Evolutionary conservation across 495 filamentous ascomycete species (phyloP), one percentile per base, ranked within the genome.

Genomic region (Penicillium manginii): DNA sequence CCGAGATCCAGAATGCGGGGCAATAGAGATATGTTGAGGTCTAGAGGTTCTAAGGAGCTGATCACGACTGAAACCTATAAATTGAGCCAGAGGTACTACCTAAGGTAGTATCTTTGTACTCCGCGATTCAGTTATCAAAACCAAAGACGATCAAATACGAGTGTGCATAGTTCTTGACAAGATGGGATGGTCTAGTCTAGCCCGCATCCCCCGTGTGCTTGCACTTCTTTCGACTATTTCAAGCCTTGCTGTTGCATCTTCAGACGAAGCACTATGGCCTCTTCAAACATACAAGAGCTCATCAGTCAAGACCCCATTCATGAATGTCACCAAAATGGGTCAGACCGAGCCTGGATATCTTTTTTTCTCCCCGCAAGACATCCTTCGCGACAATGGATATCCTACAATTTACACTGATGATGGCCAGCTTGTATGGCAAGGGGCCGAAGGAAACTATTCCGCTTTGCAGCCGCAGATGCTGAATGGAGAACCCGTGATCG

Each of bases 391-490:
- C 9, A 35, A 22, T 5, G 59, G 65, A 11, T 37, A 62, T 22
- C 62, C 67, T 4, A 32, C 58, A 2, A 72, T 72, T 33, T 70
- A 68, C 31, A 43, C 60, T n/a, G 69, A 72, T 50, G 63, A 68
- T 35, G 67, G 68, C 14, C 45, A 70, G 31, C 61, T 70, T 1
- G 60, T 69, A 17, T 73, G 70, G 70, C 55, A 61, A 54, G 70
- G 65, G 2, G n/a, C 50, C 5, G 32, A 23, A 1, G 63, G 52
- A 9, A 64, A 60, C 37, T 62, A 54, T 17, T 64, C 61, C 2
- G 65, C 58, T 14, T 60, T 63, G 2, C 61, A 65, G 31, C 62
- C 63, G 0, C 66, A 68, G 18, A 61, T 57, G 33, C 58, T 73
- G 15, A 18, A 71, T 40, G 66, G 61, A 0, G 59, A 67, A 31